Percentiles rank a stretch among this genome's conserved stretches.
These are phyloP conservation scores for Ilyonectria robusta DNA, from an alignment of 2,329 filamentous ascomycete species.

Conservation along the genomic window DNA sequence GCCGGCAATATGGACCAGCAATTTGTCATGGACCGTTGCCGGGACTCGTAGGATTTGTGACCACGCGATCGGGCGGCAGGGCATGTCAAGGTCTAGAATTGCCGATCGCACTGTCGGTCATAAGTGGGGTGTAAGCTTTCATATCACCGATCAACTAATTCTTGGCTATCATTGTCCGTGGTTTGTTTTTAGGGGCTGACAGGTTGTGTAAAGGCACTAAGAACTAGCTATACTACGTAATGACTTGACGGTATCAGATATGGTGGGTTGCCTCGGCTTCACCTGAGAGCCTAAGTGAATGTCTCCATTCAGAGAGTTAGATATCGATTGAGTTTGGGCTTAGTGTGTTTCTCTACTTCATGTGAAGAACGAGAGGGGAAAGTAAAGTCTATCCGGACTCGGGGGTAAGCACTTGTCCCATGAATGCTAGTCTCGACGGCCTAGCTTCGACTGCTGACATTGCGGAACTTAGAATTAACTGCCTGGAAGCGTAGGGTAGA, in stretches of 20 bases:
- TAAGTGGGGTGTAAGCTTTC: background rate
- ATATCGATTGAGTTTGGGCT: background rate
- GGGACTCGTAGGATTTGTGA: slow-evolving; percentile 3
- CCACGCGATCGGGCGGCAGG: background rate
- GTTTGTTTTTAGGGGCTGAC: slow-evolving; percentile 1
- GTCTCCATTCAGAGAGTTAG: background rate
- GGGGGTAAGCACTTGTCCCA: background rate
- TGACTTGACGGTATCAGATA: slow-evolving; percentile 9
- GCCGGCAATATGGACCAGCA: slow-evolving; percentile 1
- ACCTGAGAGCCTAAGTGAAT: background rate
- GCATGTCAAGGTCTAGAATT: background rate
- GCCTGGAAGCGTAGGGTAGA: too few species aligned
- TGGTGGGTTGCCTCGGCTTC: background rate
- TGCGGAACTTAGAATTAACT: background rate
- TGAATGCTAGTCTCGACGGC: background rate
- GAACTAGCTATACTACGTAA: slow-evolving; percentile 3
- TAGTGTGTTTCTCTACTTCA: background rate
- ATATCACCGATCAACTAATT: slow-evolving; percentile 21
- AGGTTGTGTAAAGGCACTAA: slow-evolving; percentile 8
- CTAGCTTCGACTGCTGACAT: too few species aligned
- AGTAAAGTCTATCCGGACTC: background rate
- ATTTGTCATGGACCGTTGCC: background rate
- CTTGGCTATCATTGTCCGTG: background rate
- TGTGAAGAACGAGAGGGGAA: background rate
- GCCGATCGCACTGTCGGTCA: slow-evolving; percentile 14